A percentile compares a stretch with the other conserved stretches of the same genome.
phyloP scores from a whole-genome alignment of 2,329 filamentous ascomycete species.

The Sporothrix brasiliensis region DNA sequence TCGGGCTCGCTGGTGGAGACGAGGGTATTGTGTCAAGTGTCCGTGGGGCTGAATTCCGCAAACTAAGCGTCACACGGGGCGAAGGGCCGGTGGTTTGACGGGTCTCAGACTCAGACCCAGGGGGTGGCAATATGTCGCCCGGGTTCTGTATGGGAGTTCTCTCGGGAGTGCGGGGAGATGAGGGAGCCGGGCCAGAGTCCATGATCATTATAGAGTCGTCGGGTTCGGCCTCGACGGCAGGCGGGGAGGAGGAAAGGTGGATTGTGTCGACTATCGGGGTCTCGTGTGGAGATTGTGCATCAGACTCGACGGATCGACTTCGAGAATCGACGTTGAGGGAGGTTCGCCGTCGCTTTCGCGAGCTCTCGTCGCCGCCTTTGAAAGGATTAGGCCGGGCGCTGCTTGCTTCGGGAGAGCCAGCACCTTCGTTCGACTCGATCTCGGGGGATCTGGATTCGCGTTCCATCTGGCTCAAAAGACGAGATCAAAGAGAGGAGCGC shows the following conservation, averaged over 20 bases:
- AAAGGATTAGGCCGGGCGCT: slow-evolving; percentile 67
- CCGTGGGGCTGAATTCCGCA: slow-evolving; percentile 51
- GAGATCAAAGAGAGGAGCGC: slow-evolving; percentile 11
- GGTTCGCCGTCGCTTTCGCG: slow-evolving; percentile 64
- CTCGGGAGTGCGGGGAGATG: slow-evolving; percentile 14
- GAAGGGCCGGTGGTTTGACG: slow-evolving; percentile 8
- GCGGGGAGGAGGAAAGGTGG: not conserved
- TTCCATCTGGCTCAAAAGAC: slow-evolving; percentile 54
- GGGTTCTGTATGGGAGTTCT: not conserved
- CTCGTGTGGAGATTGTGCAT: slow-evolving; percentile 38
- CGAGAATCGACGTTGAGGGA: slow-evolving; percentile 57
- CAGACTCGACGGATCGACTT: slow-evolving; percentile 55
- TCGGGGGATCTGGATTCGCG: slow-evolving; percentile 49
- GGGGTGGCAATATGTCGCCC: not conserved
- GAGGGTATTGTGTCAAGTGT: slow-evolving; percentile 48
- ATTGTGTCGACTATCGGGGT: not conserved
- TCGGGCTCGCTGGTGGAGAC: slow-evolving; percentile 43
- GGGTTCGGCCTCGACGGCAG: not conserved
- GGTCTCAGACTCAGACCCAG: not conserved
- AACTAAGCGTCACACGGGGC: slow-evolving; percentile 58
- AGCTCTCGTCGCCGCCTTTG: slow-evolving; percentile 56
- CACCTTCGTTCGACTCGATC: slow-evolving; percentile 59
- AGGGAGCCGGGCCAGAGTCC: not conserved
- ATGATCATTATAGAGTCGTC: slow-evolving; percentile 12
- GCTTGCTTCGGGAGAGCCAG: slow-evolving; percentile 64